A percentile compares a stretch with the other conserved stretches of the same genome.
Evolutionary conservation across 2,329 filamentous ascomycete genomes (phyloP).

Genomic region (Fusarium chlamydosporum): DNA sequence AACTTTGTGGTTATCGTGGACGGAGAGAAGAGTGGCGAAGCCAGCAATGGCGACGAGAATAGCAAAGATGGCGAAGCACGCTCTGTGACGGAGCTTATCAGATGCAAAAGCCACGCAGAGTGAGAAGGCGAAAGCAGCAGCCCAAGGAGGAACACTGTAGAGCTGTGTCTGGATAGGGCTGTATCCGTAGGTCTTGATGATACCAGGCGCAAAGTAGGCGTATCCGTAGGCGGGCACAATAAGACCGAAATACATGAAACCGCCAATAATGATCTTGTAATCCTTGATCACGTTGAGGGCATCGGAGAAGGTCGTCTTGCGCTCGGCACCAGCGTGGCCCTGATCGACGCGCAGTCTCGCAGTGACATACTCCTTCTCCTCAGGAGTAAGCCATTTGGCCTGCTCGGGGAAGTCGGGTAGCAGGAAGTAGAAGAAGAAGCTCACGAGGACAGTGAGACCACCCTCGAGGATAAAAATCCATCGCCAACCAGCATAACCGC

Average conservation of each 20-base stretch:
- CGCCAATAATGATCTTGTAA: constrained; percentile 79
- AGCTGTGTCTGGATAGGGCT: constrained; percentile 69
- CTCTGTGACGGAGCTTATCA: constrained; percentile 80
- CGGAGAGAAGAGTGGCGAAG: constrained; percentile 79
- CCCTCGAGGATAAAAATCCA: constrained; percentile 90
- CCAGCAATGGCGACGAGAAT: constrained; percentile 79
- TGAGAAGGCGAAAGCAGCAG: constrained; percentile 81
- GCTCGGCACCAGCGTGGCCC: constrained; percentile 74
- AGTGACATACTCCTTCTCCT: constrained; percentile 76
- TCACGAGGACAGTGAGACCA: constrained; percentile 71
- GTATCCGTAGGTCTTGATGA: constrained; percentile 77
- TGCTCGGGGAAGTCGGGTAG: constrained; percentile 83
- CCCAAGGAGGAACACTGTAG: constrained; percentile 71
- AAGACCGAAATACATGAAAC: constrained; percentile 85
- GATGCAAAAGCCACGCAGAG: constrained; percentile 81
- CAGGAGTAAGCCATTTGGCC: constrained; percentile 77
- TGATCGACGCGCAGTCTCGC: constrained; percentile 77
- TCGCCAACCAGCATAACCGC: constrained; percentile 79
- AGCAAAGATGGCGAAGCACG: constrained; percentile 77
- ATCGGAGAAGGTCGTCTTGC: constrained; percentile 71
- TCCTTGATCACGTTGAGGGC: constrained; percentile 77
- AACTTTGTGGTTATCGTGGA: constrained; percentile 75
- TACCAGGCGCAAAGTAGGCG: constrained; percentile 81
- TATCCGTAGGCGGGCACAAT: constrained; percentile 84
- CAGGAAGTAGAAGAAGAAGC: constrained; percentile 75